A percentile compares a stretch with the other conserved stretches of the same genome.
These are phyloP conservation scores for Talaromyces atroroseus DNA, from an alignment of 2,329 filamentous ascomycete species.

Conservation along the genomic window DNA sequence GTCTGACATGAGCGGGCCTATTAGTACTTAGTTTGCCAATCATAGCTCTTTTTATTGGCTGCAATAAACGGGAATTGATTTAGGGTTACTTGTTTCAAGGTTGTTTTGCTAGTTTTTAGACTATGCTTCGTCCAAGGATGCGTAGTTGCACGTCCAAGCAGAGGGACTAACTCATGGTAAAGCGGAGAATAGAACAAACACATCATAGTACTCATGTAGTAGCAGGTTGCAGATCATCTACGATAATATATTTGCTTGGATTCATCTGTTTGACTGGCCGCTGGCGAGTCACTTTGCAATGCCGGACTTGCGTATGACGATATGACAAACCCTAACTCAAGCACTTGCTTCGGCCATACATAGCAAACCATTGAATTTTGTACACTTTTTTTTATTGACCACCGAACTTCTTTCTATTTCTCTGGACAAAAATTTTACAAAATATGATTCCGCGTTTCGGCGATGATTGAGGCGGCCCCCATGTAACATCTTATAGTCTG, in stretches of 20 bases:
- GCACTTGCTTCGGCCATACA: background rate
- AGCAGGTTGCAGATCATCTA: background rate
- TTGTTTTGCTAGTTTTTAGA: conserved; percentile 3
- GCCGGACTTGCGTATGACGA: background rate
- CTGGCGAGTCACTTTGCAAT: background rate
- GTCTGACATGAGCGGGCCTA: background rate
- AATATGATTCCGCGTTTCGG: background rate
- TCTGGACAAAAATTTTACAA: background rate
- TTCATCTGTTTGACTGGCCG: background rate
- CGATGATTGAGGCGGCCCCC: conserved; percentile 1
- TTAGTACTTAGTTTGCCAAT: background rate
- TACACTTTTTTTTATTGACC: background rate
- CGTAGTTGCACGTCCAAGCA: background rate
- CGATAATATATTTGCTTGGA: background rate
- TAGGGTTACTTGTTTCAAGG: conserved; percentile 1
- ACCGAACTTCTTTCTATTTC: background rate
- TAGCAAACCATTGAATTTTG: background rate
- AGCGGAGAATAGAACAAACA: background rate
- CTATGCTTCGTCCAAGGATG: background rate
- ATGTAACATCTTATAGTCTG: conserved; percentile 4
- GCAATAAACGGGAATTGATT: too few relatives aligned
- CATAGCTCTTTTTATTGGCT: background rate
- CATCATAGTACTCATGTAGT: too few relatives aligned
- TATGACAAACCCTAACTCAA: background rate
- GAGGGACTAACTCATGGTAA: background rate